Conservation (phyloP, 441 rosid genomes). For the Aquilaria agallochum region DNA sequence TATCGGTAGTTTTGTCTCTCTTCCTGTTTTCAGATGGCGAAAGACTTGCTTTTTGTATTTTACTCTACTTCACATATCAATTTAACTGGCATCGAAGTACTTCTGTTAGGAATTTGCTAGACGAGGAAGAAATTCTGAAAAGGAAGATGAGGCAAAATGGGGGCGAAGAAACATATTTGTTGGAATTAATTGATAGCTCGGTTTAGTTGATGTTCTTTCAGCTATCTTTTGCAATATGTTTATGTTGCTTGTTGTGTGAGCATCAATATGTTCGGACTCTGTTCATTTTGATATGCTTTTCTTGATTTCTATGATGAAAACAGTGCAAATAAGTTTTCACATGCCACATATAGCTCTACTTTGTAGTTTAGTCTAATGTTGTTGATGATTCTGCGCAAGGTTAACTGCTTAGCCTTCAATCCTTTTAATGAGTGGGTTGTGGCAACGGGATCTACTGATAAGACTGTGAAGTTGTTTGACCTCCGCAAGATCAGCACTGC, state of each 20-base stretch:
- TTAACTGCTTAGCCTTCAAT: conserved; percentile 94
- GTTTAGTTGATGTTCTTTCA: too few species aligned
- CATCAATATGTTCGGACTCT: too few species aligned
- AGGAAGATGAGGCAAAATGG: too few species aligned
- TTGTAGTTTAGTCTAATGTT: not conserved
- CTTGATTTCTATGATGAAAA: conserved; percentile 9
- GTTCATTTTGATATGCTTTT: not conserved
- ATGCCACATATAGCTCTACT: not conserved
- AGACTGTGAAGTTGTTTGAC: conserved; percentile 90
- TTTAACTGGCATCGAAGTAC: too few species aligned
- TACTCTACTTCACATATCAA: not conserved
- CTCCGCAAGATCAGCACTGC: conserved; percentile 78
- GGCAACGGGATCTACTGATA: conserved; percentile 96
- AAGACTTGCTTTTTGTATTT: not conserved
- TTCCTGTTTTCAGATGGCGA: not conserved
- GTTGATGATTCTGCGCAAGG: conserved; percentile 35
- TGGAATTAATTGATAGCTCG: too few species aligned
- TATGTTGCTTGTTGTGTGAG: too few species aligned
- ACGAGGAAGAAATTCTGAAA: too few species aligned
- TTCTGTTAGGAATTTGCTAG: too few species aligned
- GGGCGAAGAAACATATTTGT: too few species aligned
- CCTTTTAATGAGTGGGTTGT: conserved; percentile 97
- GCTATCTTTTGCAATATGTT: too few species aligned
- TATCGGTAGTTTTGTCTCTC: not conserved
- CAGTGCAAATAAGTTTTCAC: conserved; percentile 2